phyloP scores from a whole-genome alignment of 495 filamentous ascomycete species.

The Hypoxylon crocopeplum region DNA sequence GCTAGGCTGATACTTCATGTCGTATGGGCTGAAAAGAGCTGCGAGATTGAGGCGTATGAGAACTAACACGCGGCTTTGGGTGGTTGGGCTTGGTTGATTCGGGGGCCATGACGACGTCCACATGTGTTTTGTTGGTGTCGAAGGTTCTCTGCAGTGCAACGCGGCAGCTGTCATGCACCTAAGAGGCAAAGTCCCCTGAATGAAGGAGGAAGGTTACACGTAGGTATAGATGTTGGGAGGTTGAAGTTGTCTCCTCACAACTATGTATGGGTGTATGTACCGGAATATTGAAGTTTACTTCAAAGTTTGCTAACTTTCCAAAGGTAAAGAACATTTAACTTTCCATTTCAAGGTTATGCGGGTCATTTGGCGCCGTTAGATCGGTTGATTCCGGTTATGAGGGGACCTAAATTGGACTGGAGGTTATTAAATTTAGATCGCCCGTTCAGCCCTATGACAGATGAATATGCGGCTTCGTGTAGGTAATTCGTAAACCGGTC shows the following conservation, averaged over 20 bases:
- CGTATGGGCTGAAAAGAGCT: constrained; percentile 5
- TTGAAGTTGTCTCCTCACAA: too few species aligned
- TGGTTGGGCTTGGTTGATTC: background rate
- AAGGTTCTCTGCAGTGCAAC: constrained; percentile 32
- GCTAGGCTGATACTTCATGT: constrained; percentile 2
- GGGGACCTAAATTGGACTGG: constrained; percentile 25
- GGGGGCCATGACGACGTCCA: constrained; percentile 11
- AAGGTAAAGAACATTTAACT: background rate
- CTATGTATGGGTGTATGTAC: too few species aligned
- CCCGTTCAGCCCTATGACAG: constrained; percentile 27
- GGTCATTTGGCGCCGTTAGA: constrained; percentile 10
- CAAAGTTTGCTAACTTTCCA: too few species aligned
- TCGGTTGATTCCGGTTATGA: constrained; percentile 22
- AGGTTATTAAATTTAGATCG: constrained; percentile 29
- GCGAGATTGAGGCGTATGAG: constrained; percentile 6
- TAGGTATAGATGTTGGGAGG: too few species aligned
- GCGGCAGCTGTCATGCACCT: constrained; percentile 19
- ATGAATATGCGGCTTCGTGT: background rate
- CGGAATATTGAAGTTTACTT: too few species aligned
- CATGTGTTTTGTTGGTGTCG: constrained; percentile 16
- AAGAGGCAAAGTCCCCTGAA: too few species aligned
- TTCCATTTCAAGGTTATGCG: constrained; percentile 18
- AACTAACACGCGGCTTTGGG: background rate
- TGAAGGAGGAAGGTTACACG: too few species aligned
- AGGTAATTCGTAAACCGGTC: background rate